Evolutionary conservation across 108 stramenopile genomes (phyloP), one percentile per base, ranked within the genome.

Genomic region (Chaetoceros tenuissimus): DNA sequence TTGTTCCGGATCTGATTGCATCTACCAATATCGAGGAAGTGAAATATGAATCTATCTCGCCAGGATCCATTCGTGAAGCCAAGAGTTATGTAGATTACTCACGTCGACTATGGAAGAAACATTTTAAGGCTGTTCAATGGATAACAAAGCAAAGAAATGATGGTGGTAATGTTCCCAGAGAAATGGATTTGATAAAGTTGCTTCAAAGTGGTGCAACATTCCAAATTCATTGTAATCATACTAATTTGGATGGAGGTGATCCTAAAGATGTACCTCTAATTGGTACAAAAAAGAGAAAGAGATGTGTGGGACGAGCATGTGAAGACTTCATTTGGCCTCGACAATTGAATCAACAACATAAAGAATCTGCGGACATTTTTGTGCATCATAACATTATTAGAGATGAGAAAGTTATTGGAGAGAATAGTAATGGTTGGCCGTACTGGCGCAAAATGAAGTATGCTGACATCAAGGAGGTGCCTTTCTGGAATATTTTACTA

Each of bases 391-490:
- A 64, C 43, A 54, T 23, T 21, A 44, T 53, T 27, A n/a, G 21
- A 5, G 62, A 55, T 13, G 3, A 23, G 10, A 45, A 55, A 57
- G n/a, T n/a, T n/a, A n/a, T n/a, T n/a, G n/a, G n/a, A n/a, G n/a
- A n/a, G n/a, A n/a, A n/a, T n/a, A n/a, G n/a, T n/a, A n/a, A n/a
- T n/a, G n/a, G n/a, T n/a, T n/a, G n/a, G n/a, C n/a, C n/a, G n/a
- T 45, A 28, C n/a, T 59, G 63, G 63, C 63, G 55, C 18, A 64
- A 48, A 46, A 57, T 56, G 27, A 20, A 8, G 1, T 64, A 54
- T 26, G 7, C 18, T 8, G 29, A 56, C 0, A 26, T 64, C 2
- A 10, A 29, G 48, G 55, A 56, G 17, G 63, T 64, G 22, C 63
- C 63, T 16, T 64, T 28, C 44, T 64, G 63, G 63, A 25, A 25